A percentile compares a stretch with the other conserved stretches of the same genome.
Evolutionary conservation across 805 yeast species (phyloP).

Genomic region (Huiozyma sinensis): DNA sequence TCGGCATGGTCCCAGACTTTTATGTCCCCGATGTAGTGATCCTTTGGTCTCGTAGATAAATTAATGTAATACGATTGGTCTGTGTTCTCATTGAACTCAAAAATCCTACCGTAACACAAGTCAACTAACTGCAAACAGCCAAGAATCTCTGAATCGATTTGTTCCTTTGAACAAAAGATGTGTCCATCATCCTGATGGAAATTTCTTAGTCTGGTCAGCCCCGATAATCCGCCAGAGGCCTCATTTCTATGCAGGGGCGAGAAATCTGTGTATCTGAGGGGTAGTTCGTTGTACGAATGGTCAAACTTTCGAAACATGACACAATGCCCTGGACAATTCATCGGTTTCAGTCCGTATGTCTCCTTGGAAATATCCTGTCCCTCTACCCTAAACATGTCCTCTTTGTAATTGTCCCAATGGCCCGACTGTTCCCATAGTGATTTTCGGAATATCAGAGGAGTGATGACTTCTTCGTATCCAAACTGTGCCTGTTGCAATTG

Average conservation of each 20-base stretch:
- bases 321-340: slow-evolving; percentile 96
- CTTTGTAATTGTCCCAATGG: slow-evolving; percentile 91
- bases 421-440: slow-evolving; percentile 86
- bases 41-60: slow-evolving; percentile 78
- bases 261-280: slow-evolving; percentile 78
- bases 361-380: slow-evolving; percentile 36
- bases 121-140: slow-evolving; percentile 64
- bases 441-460: slow-evolving; percentile 79
- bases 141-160: slow-evolving; percentile 62
- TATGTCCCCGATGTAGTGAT: slow-evolving; percentile 63
- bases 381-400: slow-evolving; percentile 85
- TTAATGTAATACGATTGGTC: slow-evolving; percentile 46
- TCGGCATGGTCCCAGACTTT: slow-evolving; percentile 83
- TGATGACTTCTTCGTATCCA: slow-evolving; percentile 85
- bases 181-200: slow-evolving; percentile 99
- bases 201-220: slow-evolving; percentile 83
- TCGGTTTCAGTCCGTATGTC: slow-evolving; percentile 78
- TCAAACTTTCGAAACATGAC: slow-evolving; percentile 64
- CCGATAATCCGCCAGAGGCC: slow-evolving; percentile 86
- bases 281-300: slow-evolving; percentile 77
- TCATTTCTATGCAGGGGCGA: slow-evolving; percentile 91
- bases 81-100: slow-evolving; percentile 10
- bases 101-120: slow-evolving; percentile 59
- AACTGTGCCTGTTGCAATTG: slow-evolving; percentile 56
- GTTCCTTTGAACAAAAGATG: slow-evolving; percentile 75